phyloP scores from a whole-genome alignment of 2,329 filamentous ascomycete species.

The Penicillium sp. region DNA sequence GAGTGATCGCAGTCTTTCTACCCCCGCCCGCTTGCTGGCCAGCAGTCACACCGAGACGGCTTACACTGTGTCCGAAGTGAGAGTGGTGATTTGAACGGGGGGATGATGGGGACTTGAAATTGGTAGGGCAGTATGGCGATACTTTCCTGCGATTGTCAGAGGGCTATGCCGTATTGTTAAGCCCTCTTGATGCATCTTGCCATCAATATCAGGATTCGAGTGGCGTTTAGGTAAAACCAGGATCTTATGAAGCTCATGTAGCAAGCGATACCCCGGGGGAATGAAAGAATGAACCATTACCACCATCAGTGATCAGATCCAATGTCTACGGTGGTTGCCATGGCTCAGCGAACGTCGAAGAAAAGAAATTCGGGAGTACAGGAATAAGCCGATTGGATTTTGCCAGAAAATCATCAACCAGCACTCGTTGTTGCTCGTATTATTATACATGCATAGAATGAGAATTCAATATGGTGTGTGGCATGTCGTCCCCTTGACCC shows the following conservation, averaged over 20 bases:
- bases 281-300: neutral
- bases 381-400: constrained; percentile 9
- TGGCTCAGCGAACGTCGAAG: neutral
- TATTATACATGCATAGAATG: constrained; percentile 16
- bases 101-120: neutral
- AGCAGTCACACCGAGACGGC: constrained; percentile 56
- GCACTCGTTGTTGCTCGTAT: constrained; percentile 1
- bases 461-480: neutral
- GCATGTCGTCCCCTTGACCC: neutral
- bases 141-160: neutral
- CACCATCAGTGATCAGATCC: neutral
- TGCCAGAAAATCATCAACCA: constrained; percentile 2
- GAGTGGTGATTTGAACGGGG: neutral
- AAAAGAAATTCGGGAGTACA: neutral
- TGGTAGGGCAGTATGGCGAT: neutral
- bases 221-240: neutral
- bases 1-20: constrained; percentile 57
- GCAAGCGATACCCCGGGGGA: neutral
- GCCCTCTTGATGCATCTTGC: too few relatives aligned
- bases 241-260: neutral
- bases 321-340: neutral
- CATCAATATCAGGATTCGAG: too few relatives aligned
- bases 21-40: constrained; percentile 51
- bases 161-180: neutral
- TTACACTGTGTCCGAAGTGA: constrained; percentile 34